Conservation (phyloP, 148 eudicot genomes). For the Pharnaceum exiguum region DNA sequence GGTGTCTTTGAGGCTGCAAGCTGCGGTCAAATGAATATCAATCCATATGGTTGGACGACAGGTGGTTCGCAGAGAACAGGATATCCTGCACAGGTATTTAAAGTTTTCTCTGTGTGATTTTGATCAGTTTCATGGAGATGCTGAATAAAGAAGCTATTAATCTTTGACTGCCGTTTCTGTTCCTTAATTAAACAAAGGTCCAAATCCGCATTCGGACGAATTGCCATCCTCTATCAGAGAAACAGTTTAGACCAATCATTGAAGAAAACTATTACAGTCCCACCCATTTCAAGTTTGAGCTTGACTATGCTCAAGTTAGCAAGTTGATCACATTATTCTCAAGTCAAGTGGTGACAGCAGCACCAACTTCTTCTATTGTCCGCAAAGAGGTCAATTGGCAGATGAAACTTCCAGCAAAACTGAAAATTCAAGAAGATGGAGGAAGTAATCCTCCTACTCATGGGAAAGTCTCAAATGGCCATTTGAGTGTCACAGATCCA, state of each 20-base stretch:
- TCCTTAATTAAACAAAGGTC: conserved; percentile 33
- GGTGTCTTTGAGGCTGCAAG: conserved; percentile 84
- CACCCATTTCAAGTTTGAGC: conserved; percentile 61
- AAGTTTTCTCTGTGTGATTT: neutral
- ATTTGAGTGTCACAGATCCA: conserved; percentile 21
- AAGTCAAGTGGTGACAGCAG: conserved; percentile 32
- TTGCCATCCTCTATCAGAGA: conserved; percentile 51
- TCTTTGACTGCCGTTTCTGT: neutral
- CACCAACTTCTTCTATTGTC: conserved; percentile 31
- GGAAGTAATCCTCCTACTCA: conserved; percentile 12
- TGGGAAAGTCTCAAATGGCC: conserved; percentile 7
- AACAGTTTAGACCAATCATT: conserved; percentile 59
- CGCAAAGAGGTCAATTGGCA: conserved; percentile 24
- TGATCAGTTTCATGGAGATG: conserved; percentile 2
- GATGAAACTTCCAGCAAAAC: conserved; percentile 13
- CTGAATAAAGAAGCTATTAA: neutral
- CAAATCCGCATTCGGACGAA: conserved; percentile 39
- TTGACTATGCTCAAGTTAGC: conserved; percentile 67
- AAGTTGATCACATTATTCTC: conserved; percentile 46
- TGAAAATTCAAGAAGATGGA: conserved; percentile 20
- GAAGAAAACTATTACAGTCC: conserved; percentile 47
- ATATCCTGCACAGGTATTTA: conserved; percentile 79
- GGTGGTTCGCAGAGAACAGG: conserved; percentile 54
- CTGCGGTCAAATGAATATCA: conserved; percentile 56
- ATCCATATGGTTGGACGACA: conserved; percentile 73